A percentile compares a stretch with the other conserved stretches of the same genome.
Evolutionary conservation across 2,329 filamentous ascomycete genomes (phyloP).

Genomic region (Chrysosporium queenslandicum): DNA sequence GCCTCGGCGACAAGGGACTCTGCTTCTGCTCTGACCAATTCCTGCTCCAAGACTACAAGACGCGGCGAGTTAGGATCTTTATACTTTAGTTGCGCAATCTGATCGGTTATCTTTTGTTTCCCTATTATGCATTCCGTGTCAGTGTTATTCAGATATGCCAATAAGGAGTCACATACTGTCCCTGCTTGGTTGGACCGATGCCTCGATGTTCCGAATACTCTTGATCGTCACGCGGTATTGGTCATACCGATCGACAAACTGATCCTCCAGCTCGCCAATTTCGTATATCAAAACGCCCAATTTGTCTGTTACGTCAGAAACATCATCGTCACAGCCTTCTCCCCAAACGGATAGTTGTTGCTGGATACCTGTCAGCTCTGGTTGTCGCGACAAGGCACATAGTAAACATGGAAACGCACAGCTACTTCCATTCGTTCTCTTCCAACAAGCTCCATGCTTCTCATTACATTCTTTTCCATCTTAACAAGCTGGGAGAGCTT

Average conservation of each 20-base stretch:
- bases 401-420: conserved; percentile 50
- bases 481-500: conserved; percentile 97
- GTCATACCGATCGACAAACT: conserved; percentile 97
- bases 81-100: conserved; percentile 98
- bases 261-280: conserved; percentile 94
- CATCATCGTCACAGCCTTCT: conserved; percentile 88
- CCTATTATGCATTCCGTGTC: conserved; percentile 41
- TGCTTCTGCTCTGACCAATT: conserved; percentile 94
- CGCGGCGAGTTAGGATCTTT: conserved; percentile 98
- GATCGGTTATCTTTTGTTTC: conserved; percentile 98
- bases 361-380: conserved; percentile 39
- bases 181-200: conserved; percentile 92
- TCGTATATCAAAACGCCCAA: conserved; percentile 95
- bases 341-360: conserved; percentile 99
- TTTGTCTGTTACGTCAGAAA: conserved; percentile 98
- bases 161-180: conserved; percentile 57
- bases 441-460: conserved; percentile 88
- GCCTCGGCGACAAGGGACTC: conserved; percentile 98
- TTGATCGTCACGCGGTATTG: conserved; percentile 99
- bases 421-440: conserved; percentile 97
- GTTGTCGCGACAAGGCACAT: neutral
- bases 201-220: conserved; percentile 98
- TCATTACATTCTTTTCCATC: conserved; percentile 99
- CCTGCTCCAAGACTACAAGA: conserved; percentile 95
- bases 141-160: neutral